A percentile compares a stretch with the other conserved stretches of the same genome.
phyloP scores from a whole-genome alignment of 805 yeast species.

The Jamesozyma jinghongensis region DNA sequence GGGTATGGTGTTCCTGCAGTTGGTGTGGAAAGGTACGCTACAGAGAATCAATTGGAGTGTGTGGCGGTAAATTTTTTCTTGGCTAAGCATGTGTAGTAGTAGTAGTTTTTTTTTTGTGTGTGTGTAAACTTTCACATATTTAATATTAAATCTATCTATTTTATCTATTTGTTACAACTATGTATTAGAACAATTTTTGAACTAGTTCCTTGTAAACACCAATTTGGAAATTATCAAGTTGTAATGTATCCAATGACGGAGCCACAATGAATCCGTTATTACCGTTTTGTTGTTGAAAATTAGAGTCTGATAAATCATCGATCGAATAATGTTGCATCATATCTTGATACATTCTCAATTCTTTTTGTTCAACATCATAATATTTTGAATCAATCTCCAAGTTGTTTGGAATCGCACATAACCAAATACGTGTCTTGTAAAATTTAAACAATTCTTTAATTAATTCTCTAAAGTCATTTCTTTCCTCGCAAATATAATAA shows the following conservation, averaged over 20 bases:
- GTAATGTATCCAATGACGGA: conserved; percentile 24
- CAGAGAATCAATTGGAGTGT: conserved; percentile 50
- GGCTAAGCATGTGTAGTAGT: conserved; percentile 33
- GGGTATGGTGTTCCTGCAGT: conserved; percentile 50
- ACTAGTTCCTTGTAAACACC: conserved; percentile 31
- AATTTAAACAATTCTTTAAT: conserved; percentile 67
- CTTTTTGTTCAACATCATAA: conserved; percentile 25
- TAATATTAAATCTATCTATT: not conserved
- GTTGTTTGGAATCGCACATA: conserved; percentile 56
- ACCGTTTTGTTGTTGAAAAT: conserved; percentile 5
- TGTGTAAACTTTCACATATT: too few relatives aligned
- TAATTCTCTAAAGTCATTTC: conserved; percentile 66
- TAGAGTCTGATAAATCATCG: conserved; percentile 21
- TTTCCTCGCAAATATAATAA: conserved; percentile 53
- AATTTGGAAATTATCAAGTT: conserved; percentile 30
- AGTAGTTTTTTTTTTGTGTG: too few relatives aligned
- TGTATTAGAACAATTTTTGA: conserved; percentile 14
- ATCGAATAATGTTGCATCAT: conserved; percentile 27
- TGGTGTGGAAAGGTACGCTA: conserved; percentile 71
- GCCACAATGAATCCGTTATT: conserved; percentile 13
- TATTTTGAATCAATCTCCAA: conserved; percentile 25
- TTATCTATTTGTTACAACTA: too few relatives aligned
- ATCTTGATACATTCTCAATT: conserved; percentile 27
- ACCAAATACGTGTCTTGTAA: conserved; percentile 75
- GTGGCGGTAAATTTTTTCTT: conserved; percentile 75